Evolutionary conservation across 768 basidiomycete genomes (phyloP), one percentile per base, ranked within the genome.

Genomic region (Rhodotorula kratochvilovae): DNA sequence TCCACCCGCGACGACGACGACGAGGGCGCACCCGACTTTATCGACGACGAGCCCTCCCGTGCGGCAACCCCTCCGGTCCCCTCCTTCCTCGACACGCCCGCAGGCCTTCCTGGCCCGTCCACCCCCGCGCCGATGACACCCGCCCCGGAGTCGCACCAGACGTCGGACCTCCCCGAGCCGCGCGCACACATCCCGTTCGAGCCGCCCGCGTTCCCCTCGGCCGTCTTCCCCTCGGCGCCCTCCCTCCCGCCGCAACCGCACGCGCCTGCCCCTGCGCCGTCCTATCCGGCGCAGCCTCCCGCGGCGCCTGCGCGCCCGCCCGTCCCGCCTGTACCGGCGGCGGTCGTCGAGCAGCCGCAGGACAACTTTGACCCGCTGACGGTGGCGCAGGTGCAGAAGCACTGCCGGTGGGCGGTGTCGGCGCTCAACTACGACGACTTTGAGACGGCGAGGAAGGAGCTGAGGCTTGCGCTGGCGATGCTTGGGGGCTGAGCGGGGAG

Each of bases 341-440:
- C 56, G 58, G 56, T 46, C 25, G 56, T 33, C 23, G 58, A 50
- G 5, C 39, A 31, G 5, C 33, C 7, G n/a, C n/a, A 13, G 4
- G 66, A 70, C 12, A 17, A 45, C 2, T 66, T 67, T 21, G 76
- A 78, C 55, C 60, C 89, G 8, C 82, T 82, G 63, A 78, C 87
- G 63, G 85, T 96, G 35, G 83, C 87, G 29, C 86, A 88, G 72
- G 87, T 86, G 23, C 94, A 99, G 83, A 96, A 90, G 79, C 92
- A 94, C 76, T 92, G 92, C 76, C 85, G 86, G 63, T 96, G 89
- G 81, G 95, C 95, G 13, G 91, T 97, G 67, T 92, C 90, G 42
- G 87, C 96, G n/a, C 83, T 99, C 65, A 92, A 97, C 78, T 97
- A 94, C 79, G 95, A 98, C 79, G 95, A 99, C 80, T 84, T 84